Conservation (phyloP, 768 basidiomycete species). For the Russula ochroleuca region DNA sequence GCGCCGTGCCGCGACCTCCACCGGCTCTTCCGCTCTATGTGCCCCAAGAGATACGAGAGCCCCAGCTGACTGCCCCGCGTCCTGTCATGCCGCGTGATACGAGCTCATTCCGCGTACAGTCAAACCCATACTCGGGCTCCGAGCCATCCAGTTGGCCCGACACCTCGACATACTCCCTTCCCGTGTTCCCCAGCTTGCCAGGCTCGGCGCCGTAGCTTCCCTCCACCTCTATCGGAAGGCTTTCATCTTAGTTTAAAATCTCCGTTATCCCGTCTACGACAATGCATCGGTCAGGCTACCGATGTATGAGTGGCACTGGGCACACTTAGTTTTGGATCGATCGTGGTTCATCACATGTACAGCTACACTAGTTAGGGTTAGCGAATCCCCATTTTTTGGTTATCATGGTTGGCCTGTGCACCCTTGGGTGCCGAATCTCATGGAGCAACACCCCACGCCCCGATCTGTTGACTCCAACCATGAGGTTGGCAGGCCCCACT, state of each 20-base stretch:
- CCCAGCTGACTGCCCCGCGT: background rate
- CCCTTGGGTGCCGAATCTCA: background rate
- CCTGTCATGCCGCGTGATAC: conserved; percentile 14
- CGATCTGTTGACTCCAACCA: too few species aligned
- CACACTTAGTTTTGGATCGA: background rate
- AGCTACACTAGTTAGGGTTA: background rate
- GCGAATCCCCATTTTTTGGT: background rate
- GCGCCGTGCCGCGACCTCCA: background rate
- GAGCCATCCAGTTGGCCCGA: background rate
- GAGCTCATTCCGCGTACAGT: conserved; percentile 20
- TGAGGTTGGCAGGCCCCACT: too few species aligned
- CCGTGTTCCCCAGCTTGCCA: background rate
- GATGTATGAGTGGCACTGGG: background rate
- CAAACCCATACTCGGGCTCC: conserved; percentile 14
- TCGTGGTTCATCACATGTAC: background rate
- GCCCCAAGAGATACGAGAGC: conserved; percentile 6
- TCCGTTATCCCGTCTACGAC: background rate
- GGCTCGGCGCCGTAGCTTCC: background rate
- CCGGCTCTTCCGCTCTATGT: conserved; percentile 8
- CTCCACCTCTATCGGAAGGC: background rate
- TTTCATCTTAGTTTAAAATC: background rate
- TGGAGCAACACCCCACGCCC: background rate
- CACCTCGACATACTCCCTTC: background rate
- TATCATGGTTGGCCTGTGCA: background rate
- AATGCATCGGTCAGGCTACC: background rate